A percentile compares a stretch with the other conserved stretches of the same genome.
Evolutionary conservation across 345 rosid species (phyloP).

Genomic region (Bruguiera sexangula): DNA sequence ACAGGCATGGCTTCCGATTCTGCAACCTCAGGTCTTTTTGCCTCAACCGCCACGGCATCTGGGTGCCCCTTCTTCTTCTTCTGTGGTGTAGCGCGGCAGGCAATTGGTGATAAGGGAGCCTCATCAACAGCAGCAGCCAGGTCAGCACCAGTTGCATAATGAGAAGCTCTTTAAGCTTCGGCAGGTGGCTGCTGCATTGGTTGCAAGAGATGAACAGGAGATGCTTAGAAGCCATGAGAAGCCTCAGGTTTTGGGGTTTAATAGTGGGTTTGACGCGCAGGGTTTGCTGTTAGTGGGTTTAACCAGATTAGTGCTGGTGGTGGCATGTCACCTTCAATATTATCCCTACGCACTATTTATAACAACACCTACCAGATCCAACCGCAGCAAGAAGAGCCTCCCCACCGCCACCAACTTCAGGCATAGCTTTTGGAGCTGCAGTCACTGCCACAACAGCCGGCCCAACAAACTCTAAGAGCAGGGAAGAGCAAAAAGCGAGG

Average conservation of each 20-base stretch:
- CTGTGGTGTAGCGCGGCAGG: conserved; percentile 27
- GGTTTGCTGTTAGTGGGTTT: conserved; percentile 41
- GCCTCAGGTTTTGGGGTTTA: conserved; percentile 42
- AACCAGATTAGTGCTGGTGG: conserved; percentile 29
- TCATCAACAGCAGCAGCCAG: conserved; percentile 19
- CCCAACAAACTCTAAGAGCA: conserved; percentile 25
- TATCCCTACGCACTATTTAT: conserved; percentile 52
- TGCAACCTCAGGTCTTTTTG: conserved; percentile 32
- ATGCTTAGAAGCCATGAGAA: conserved; percentile 53
- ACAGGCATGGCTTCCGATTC: conserved; percentile 45
- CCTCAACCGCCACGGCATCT: conserved; percentile 23
- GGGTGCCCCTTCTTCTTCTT: conserved; percentile 40
- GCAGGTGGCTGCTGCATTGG: conserved; percentile 51
- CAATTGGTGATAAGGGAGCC: conserved; percentile 38
- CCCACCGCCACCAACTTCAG: conserved; percentile 21
- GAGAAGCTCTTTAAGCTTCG: conserved; percentile 62
- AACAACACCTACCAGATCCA: conserved; percentile 47
- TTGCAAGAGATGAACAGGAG: conserved; percentile 58
- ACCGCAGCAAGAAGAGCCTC: conserved; percentile 19
- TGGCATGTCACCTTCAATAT: conserved; percentile 42
- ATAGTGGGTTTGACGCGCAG: conserved; percentile 31
- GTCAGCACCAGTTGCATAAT: conserved; percentile 18
- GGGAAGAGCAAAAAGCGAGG: conserved; percentile 51
- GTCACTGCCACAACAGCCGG: conserved; percentile 19
- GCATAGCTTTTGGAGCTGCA: conserved; percentile 55